Base-by-base conservation (phyloP, 768 basidiomycete genomes). In the Panellus pusillus region DNA sequence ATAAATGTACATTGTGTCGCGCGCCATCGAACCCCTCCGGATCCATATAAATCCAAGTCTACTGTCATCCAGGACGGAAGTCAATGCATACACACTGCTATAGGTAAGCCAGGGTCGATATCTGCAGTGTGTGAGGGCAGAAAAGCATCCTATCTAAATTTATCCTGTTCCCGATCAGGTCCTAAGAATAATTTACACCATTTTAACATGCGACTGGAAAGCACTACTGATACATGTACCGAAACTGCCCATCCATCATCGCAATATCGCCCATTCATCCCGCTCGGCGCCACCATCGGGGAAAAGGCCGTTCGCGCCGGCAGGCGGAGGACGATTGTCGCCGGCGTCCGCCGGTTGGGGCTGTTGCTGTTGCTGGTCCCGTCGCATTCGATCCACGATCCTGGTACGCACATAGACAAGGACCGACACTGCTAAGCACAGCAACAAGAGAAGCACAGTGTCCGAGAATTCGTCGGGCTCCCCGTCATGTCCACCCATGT, bases 351-450 rank as follows among this genome's bases (percentile, higher is more conserved):
- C 24, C 45, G 75, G 73, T 50, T 74, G 74, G 55, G 65, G 67
- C 35, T 76, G 74, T 37, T 69, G 72, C 55, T 75, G 72, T 62
- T 73, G 69, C 64, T 86, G 81, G 39, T 87, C 86, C 54, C 86
- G 73, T 55, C 88, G 79, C 70, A 86, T 80, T 50, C 86, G 73
- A 62, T 88, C 86, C 31, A 87, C 81, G 62, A 90, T 87, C 52
- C 89, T 81, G 13, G 88, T 89, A 56, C 92, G 82, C 52, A 91
- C 73, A 67, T 91, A 93, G 44, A 93, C 76, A 60, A 94, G 74
- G 39, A 84, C 72, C 35, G 89, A 89, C 46, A 93, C 86, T 18
- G 81, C 72, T 20, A 88, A 70, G 64, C 89, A 91, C 24, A 96
- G 73, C 38, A 82, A 68, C 4, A 94, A 79, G 39, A 95, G 77